Evolutionary conservation across 2,329 filamentous ascomycete species (phyloP).

Genomic region (Neofusicoccum laricinum): DNA sequence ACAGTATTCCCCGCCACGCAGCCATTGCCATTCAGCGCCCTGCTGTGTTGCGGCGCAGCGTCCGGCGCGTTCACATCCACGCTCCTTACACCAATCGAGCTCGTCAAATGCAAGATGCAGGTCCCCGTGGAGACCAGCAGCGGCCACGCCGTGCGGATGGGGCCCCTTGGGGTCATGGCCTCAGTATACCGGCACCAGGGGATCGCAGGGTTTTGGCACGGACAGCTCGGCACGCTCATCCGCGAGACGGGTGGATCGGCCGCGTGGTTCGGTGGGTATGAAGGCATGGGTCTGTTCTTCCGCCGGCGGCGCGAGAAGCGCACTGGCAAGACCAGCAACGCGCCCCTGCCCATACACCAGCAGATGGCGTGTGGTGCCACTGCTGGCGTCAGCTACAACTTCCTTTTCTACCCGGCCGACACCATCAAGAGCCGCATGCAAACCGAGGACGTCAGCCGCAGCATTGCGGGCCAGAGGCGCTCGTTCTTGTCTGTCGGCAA

Average conservation of each 20-base stretch:
- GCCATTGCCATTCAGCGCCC: slow-evolving; percentile 68
- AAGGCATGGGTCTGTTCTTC: slow-evolving; percentile 64
- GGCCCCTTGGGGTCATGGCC: slow-evolving; percentile 68
- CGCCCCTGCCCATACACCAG: slow-evolving; percentile 74
- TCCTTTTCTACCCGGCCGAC: slow-evolving; percentile 94
- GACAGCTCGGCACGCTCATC: slow-evolving; percentile 88
- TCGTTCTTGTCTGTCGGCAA: slow-evolving; percentile 72
- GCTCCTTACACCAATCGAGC: slow-evolving; percentile 88
- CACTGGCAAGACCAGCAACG: slow-evolving; percentile 37
- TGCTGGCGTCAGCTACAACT: slow-evolving; percentile 93
- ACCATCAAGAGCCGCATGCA: slow-evolving; percentile 98
- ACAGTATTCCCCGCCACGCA: slow-evolving; percentile 55
- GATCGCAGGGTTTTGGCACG: slow-evolving; percentile 86
- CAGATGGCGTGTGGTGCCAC: slow-evolving; percentile 83
- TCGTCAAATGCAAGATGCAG: slow-evolving; percentile 98
- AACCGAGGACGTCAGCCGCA: slow-evolving; percentile 67
- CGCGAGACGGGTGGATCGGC: slow-evolving; percentile 90
- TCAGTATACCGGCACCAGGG: slow-evolving; percentile 82
- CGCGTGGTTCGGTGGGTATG: slow-evolving; percentile 79
- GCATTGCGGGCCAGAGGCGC: slow-evolving; percentile 50
- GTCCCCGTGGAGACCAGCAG: slow-evolving; percentile 55
- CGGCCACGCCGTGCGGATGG: slow-evolving; percentile 44
- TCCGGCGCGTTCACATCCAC: slow-evolving; percentile 87
- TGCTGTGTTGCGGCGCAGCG: slow-evolving; percentile 78
- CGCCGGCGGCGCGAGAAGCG: slow-evolving; percentile 44